Evolutionary conservation across 1,139 yeast species (phyloP), one percentile per base, ranked within the genome.

Genomic region (Saccharomyces pastorianus): DNA sequence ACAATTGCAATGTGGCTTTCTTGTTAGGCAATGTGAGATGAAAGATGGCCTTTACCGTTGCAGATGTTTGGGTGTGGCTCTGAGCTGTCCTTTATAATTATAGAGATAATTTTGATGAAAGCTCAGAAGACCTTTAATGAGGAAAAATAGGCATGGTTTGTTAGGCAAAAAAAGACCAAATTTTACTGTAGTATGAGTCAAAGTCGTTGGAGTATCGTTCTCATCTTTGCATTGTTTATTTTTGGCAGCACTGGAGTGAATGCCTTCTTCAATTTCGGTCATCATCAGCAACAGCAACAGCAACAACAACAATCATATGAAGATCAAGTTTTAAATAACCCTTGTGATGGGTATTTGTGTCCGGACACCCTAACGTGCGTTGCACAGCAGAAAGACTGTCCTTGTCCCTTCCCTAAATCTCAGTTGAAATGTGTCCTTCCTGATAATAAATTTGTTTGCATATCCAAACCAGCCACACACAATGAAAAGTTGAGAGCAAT

Each of bases 361-460:
- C 86, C 88, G 2, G 96, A 85, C 61, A 89, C 97, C 0, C 75
- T 83, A 50, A 75, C 77, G 8, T 93, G 99, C 72, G 99, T 88
- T 0, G 76, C 78, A 6, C 67, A 71, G 2, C 82, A 90, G 0
- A 66, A 77, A 26, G 84, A 84, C 54, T 93, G 99, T 68, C 96
- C 98, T 1, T 93, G 99, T 69, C 90, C 89, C 8, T 91, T 81
- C 66, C 93, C 96, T 1, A 81, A 83, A 53, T 84, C 96, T 1
- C 96, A 93, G 68, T 67, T 87, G 58, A 84, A 89, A 64, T 93
- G 99, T 68, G 69, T 78, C 6, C 73, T 88, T 52, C 96, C 97
- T 0, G 78, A 81, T 26, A 76, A 80, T 55, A 74, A 74, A 8
- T 85, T 75, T 64, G 76, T 90, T 13, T 93, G 99, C 69, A 85